Percentiles rank a stretch among this genome's conserved stretches.
Evolutionary conservation across 257 asterid species (phyloP).

Genomic region (Nicotiana sylvestris): DNA sequence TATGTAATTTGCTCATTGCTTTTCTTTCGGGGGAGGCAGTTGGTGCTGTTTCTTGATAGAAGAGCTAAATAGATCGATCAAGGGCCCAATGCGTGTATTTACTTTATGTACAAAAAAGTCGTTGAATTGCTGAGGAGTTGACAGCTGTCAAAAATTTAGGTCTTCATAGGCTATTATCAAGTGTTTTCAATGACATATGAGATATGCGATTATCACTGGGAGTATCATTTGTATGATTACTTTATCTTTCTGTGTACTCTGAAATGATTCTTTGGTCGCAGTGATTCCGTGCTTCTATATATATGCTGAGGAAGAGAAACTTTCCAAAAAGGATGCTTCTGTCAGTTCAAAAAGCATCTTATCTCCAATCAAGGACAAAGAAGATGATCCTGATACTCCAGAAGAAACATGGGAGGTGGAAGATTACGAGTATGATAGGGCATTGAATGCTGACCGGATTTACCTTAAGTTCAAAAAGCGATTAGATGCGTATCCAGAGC

Average conservation of each 20-base stretch:
- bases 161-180: neutral
- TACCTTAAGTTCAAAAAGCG: constrained; percentile 90
- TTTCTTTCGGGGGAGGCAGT: neutral
- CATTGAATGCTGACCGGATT: constrained; percentile 75
- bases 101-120: neutral
- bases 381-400: constrained; percentile 29
- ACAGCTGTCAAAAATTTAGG: neutral
- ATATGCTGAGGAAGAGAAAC: constrained; percentile 58
- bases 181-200: neutral
- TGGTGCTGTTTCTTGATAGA: neutral
- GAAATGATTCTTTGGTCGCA: constrained; percentile 29
- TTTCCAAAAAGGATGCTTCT: constrained; percentile 27
- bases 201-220: neutral
- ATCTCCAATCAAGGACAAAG: constrained; percentile 31
- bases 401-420: constrained; percentile 71
- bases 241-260: neutral
- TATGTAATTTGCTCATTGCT: neutral
- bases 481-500: constrained; percentile 69
- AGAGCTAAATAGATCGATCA: neutral
- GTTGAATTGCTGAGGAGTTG: neutral
- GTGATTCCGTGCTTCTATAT: constrained; percentile 86
- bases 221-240: neutral
- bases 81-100: neutral
- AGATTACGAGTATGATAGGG: constrained; percentile 75
- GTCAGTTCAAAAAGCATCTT: constrained; percentile 26